These are phyloP conservation scores for Flaveria sonorensis DNA, from an alignment of 129 eudicot genomes.

Conservation along the genomic window DNA sequence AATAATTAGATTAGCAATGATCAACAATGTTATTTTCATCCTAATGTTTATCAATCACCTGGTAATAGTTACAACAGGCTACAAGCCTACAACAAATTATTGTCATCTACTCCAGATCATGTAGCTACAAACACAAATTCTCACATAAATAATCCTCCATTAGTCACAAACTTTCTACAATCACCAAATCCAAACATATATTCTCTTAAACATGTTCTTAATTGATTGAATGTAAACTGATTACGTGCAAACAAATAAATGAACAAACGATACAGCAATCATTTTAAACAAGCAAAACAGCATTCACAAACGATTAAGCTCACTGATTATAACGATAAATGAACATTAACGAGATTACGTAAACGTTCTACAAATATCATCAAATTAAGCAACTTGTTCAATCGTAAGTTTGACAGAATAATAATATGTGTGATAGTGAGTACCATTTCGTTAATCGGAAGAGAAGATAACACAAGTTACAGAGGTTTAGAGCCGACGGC, in stretches of 20 bases:
- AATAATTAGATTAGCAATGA: neutral
- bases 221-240: neutral
- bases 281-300: neutral
- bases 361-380: neutral
- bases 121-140: neutral
- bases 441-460: constrained; percentile 30
- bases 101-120: too few relatives aligned
- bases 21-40: too few relatives aligned
- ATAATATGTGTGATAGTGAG: neutral
- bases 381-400: neutral
- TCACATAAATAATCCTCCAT: neutral
- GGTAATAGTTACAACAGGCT: too few relatives aligned
- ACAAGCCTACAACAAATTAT: neutral
- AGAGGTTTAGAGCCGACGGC: constrained; percentile 8
- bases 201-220: neutral
- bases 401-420: neutral
- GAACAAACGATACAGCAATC: too few relatives aligned
- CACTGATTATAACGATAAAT: neutral
- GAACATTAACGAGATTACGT: neutral
- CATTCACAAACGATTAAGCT: neutral
- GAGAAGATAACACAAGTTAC: neutral
- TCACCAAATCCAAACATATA: neutral
- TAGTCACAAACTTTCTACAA: neutral
- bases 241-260: neutral
- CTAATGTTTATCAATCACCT: neutral